Base-by-base conservation (phyloP, 2,329 filamentous ascomycete species). In the Sordariomycetes sp. region DNA sequence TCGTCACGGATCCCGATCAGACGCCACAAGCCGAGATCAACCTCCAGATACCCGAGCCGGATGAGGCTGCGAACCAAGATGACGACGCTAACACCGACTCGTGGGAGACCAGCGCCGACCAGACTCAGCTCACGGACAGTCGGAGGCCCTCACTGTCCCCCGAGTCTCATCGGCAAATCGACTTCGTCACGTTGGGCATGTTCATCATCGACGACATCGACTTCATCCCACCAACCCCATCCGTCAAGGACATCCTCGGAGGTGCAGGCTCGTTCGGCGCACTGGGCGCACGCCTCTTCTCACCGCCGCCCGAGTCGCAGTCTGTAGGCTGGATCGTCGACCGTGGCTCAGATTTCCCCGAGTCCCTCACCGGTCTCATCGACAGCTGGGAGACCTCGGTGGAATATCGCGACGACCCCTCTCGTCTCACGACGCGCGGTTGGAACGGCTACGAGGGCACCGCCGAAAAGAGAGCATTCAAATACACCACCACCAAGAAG, bases 181-280 rank as follows among this genome's bases (percentile, higher is more conserved):
- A 83, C 43, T 82, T 84, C 54, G 75, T 79, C 39, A 82, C 78
- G 0, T 49, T 84, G 47, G 80, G 79, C 47, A 83, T 84, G 79
- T 79, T 84, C 47, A 84, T 83, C 33, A 75, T 84, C 90, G 88
- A 96, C 65, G 86, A 95, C 40, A 96, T 96, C 48, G 83, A 95
- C 47, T 94, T 86, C 49, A 67, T 75, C 21, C 79, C 80, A 4
- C 76, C 82, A 27, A 78, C 63, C 36, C 72, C 80, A 5, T 69
- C 81, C 10, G 80, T 82, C 25, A 75, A 72, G 46, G 72, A 90
- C 50, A 72, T 95, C 15, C 68, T 92, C n/a, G 92, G 92, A 34
- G 92, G 92, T 17, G 92, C 83, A 19, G 92, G 88, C 18, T 75
- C 87, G 3, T 96, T 85, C 55, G 81, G 84, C 8, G 86, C 87